Percentiles rank a stretch among this genome's conserved stretches.
Conservation (phyloP, 768 basidiomycete species). For the Russula vinacea region DNA sequence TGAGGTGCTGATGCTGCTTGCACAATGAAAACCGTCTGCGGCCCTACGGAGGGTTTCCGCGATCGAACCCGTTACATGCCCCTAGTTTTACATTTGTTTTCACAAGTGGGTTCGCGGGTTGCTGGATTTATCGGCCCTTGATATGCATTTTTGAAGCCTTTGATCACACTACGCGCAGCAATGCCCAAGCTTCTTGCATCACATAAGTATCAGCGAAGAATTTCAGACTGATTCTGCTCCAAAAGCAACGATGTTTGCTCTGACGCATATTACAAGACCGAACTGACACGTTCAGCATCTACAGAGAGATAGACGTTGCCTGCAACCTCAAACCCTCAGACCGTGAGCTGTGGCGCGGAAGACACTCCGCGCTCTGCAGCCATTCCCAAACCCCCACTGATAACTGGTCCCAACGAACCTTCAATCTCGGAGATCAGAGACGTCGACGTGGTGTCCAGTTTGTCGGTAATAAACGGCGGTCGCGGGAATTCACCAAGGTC, state of each 20-base stretch:
- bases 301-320: not conserved
- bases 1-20: too few relatives aligned
- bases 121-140: too few relatives aligned
- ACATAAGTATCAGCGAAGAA: too few relatives aligned
- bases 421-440: conserved; percentile 22
- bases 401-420: conserved; percentile 12
- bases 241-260: not conserved
- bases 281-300: not conserved
- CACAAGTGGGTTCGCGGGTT: too few relatives aligned
- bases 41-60: too few relatives aligned
- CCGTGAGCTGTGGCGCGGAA: conserved; percentile 10
- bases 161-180: too few relatives aligned
- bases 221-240: not conserved
- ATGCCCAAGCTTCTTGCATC: too few relatives aligned
- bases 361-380: conserved; percentile 6
- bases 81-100: too few relatives aligned
- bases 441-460: conserved; percentile 1
- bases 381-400: conserved; percentile 9
- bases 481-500: conserved; percentile 26
- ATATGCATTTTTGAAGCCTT: too few relatives aligned
- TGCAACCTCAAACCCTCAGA: not conserved
- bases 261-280: not conserved
- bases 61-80: too few relatives aligned
- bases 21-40: too few relatives aligned
- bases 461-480: conserved; percentile 15